Evolutionary conservation across 2,329 filamentous ascomycete species (phyloP).

Genomic region (Dothidotthia symphoricarpi): DNA sequence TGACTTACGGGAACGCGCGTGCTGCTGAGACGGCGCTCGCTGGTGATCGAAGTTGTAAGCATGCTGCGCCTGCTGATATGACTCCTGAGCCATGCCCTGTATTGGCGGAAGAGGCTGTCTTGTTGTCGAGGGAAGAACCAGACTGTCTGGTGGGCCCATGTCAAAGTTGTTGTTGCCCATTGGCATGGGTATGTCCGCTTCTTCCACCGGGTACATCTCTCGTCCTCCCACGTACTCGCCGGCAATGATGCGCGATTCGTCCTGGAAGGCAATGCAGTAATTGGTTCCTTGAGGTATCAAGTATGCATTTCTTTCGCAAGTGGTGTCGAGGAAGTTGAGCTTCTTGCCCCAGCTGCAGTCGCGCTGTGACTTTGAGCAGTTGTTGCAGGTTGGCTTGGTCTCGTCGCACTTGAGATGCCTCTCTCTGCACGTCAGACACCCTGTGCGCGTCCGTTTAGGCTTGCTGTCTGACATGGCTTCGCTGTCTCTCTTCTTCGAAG

Average conservation of each 20-base stretch:
- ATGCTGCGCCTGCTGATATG: slow-evolving; percentile 48
- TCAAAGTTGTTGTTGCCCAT: slow-evolving; percentile 30
- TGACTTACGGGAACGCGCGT: slow-evolving; percentile 22
- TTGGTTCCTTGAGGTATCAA: slow-evolving; percentile 47
- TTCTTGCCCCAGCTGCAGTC: slow-evolving; percentile 82
- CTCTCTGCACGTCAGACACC: slow-evolving; percentile 86
- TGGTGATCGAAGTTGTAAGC: slow-evolving; percentile 41
- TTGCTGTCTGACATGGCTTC: slow-evolving; percentile 50
- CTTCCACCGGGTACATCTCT: slow-evolving; percentile 65
- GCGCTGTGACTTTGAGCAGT: slow-evolving; percentile 84
- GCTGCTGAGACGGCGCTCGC: slow-evolving; percentile 32
- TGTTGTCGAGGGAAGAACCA: slow-evolving; percentile 39
- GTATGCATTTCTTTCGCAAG: slow-evolving; percentile 66
- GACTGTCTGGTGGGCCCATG: slow-evolving; percentile 23
- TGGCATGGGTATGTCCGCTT: slow-evolving; percentile 17
- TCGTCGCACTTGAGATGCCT: slow-evolving; percentile 91
- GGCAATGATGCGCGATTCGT: slow-evolving; percentile 86
- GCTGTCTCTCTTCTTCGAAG: slow-evolving; percentile 21
- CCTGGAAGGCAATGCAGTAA: slow-evolving; percentile 75
- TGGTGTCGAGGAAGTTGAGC: slow-evolving; percentile 87
- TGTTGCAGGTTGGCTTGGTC: slow-evolving; percentile 63
- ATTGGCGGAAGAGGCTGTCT: slow-evolving; percentile 53
- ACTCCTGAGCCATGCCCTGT: slow-evolving; percentile 49
- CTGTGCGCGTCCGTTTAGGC: slow-evolving; percentile 83
- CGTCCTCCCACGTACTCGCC: slow-evolving; percentile 83